Evolutionary conservation across 331 rosid species (phyloP).

Genomic region (Quercus tomentella): DNA sequence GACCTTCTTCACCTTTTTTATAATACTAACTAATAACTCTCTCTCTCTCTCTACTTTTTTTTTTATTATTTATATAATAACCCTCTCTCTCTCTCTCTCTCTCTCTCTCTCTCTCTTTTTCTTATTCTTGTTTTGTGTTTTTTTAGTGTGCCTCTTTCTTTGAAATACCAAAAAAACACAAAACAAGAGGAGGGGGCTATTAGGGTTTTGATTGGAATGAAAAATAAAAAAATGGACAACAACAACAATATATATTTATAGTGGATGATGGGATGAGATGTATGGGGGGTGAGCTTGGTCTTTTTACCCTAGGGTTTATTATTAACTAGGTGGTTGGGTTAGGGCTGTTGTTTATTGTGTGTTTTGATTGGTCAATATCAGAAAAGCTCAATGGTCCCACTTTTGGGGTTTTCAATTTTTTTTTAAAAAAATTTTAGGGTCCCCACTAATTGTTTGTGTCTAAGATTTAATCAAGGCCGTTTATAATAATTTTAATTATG

Average conservation of each 20-base stretch:
- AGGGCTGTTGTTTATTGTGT: not conserved
- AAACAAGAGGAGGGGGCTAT: not conserved
- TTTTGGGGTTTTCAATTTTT: too few relatives aligned
- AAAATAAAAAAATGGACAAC: too few relatives aligned
- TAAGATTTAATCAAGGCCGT: too few relatives aligned
- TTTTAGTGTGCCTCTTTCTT: not conserved
- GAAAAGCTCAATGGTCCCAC: too few relatives aligned
- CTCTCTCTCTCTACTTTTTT: not conserved
- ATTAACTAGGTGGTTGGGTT: conserved; percentile 45
- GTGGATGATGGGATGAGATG: not conserved
- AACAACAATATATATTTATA: too few relatives aligned
- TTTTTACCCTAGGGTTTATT: conserved; percentile 41
- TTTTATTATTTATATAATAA: not conserved
- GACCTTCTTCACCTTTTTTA: not conserved
- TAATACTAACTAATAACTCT: too few relatives aligned
- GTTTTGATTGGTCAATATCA: too few relatives aligned
- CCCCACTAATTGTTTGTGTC: too few relatives aligned
- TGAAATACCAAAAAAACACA: not conserved
- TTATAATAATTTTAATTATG: too few relatives aligned
- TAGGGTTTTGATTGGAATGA: conserved; percentile 17
- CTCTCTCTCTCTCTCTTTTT: too few relatives aligned
- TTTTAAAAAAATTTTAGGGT: too few relatives aligned
- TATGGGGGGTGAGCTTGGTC: not conserved
- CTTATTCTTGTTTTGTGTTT: not conserved
- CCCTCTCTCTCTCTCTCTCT: not conserved